Evolutionary conservation across 108 stramenopile genomes (phyloP).

Genomic region (Heterococcus sp.): DNA sequence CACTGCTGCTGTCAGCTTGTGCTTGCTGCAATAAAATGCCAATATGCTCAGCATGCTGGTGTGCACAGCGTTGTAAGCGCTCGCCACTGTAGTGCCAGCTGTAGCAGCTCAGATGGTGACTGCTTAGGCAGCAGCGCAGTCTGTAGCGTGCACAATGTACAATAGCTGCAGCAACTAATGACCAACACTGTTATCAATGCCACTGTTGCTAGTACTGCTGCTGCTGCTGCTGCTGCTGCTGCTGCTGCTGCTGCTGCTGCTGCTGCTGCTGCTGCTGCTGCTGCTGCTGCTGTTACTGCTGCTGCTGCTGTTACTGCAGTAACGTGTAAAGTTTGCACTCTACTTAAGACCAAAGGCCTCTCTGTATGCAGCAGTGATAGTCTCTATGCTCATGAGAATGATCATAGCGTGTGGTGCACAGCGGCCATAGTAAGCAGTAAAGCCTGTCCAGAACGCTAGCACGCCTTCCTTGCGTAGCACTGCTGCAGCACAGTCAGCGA

Average conservation of each 20-base stretch:
- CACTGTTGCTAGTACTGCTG: not conserved
- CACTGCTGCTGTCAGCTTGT: too few species aligned
- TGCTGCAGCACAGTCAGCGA: slow-evolving; percentile 77
- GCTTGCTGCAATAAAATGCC: too few species aligned
- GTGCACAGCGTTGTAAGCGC: too few species aligned
- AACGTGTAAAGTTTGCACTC: not conserved
- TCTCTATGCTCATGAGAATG: slow-evolving; percentile 89
- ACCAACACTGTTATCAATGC: not conserved
- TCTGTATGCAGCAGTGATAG: slow-evolving; percentile 66
- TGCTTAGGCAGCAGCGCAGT: too few species aligned
- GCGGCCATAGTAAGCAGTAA: slow-evolving; percentile 90
- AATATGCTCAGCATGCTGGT: too few species aligned
- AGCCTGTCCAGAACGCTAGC: slow-evolving; percentile 87
- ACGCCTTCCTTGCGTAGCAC: slow-evolving; percentile 79
- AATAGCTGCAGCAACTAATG: too few species aligned
- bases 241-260: not conserved
- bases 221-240: not conserved
- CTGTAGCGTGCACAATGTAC: too few species aligned
- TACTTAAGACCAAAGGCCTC: slow-evolving; percentile 9
- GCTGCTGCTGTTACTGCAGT: not conserved
- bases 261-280: not conserved
- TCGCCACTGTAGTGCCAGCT: too few species aligned
- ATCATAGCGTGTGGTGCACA: slow-evolving; percentile 99
- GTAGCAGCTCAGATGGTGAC: too few species aligned
- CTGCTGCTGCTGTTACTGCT: not conserved